Evolutionary conservation across 192 early-diverging fungal genomes (phyloP).

Genomic region (Entomortierella parvispora): DNA sequence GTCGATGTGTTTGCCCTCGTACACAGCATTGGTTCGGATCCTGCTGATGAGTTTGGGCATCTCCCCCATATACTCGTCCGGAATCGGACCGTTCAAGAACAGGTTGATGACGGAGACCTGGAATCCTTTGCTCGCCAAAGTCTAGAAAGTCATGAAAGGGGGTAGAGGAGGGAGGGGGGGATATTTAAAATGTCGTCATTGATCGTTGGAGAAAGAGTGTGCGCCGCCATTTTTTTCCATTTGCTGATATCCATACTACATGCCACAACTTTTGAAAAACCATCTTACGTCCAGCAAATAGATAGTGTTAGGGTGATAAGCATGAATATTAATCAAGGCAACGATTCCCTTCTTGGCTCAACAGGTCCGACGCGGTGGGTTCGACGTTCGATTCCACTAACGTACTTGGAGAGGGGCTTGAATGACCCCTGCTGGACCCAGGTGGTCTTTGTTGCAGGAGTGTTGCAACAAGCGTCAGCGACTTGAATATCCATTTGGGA

Average conservation of each 20-base stretch:
- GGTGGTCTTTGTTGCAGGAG: conserved; percentile 18
- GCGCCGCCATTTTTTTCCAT: too few species aligned
- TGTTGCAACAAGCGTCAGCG: conserved; percentile 24
- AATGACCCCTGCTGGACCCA: conserved; percentile 20
- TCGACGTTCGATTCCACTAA: conserved; percentile 9
- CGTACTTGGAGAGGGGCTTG: conserved; percentile 18
- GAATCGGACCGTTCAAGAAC: conserved; percentile 17
- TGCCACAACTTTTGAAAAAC: too few species aligned
- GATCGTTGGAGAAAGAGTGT: too few species aligned
- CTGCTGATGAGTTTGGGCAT: conserved; percentile 11
- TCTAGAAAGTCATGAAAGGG: neutral
- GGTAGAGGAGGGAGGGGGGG: too few species aligned
- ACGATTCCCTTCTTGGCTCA: conserved; percentile 13
- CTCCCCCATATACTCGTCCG: conserved; percentile 35
- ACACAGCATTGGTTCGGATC: conserved; percentile 20
- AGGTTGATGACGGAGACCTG: conserved; percentile 22
- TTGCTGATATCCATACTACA: too few species aligned
- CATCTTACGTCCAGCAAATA: conserved; percentile 21
- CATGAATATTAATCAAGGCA: conserved; percentile 30
- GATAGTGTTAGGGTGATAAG: conserved; percentile 16
- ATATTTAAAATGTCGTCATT: too few species aligned
- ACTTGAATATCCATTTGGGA: conserved; percentile 9
- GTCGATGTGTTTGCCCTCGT: conserved; percentile 12
- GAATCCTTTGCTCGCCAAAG: conserved; percentile 15
- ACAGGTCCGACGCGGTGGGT: conserved; percentile 14